Evolutionary conservation across 2,329 filamentous ascomycete species (phyloP).

Genomic region (Aspergillus niger): DNA sequence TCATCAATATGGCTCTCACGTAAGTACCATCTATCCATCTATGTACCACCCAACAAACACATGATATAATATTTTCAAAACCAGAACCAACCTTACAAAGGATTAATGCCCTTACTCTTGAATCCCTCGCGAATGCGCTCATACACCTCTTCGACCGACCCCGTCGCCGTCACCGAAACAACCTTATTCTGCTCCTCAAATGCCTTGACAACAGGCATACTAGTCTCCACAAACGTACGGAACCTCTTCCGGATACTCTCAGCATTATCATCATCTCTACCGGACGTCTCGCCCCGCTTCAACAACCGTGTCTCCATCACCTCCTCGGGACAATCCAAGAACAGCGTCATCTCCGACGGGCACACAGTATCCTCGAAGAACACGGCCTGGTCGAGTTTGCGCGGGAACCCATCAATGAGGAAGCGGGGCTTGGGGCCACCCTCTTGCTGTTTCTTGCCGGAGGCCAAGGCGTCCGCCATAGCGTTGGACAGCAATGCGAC

Average conservation of each 20-base stretch:
- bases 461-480: slow-evolving; percentile 61
- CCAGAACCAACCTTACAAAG: slow-evolving; percentile 18
- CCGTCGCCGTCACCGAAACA: slow-evolving; percentile 74
- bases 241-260: slow-evolving; percentile 97
- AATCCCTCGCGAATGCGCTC: slow-evolving; percentile 54
- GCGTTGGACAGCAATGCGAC: slow-evolving; percentile 91
- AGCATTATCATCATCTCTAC: slow-evolving; percentile 87
- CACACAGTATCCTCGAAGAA: slow-evolving; percentile 92
- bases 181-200: slow-evolving; percentile 77
- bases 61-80: neutral
- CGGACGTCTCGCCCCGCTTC: slow-evolving; percentile 89
- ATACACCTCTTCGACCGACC: slow-evolving; percentile 66
- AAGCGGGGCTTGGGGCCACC: slow-evolving; percentile 64
- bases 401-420: slow-evolving; percentile 79
- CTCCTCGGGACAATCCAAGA: slow-evolving; percentile 89
- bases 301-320: slow-evolving; percentile 83
- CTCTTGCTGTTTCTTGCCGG: neutral
- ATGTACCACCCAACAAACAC: neutral
- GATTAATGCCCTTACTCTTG: slow-evolving; percentile 43
- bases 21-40: too few relatives aligned
- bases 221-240: slow-evolving; percentile 88
- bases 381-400: slow-evolving; percentile 94
- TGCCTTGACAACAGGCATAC: slow-evolving; percentile 93
- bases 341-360: slow-evolving; percentile 80
- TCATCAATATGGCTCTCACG: too few relatives aligned